Evolutionary conservation across 306 rosid species (phyloP), one percentile per base, ranked within the genome.

Genomic region (Astragalus membranaceus): DNA sequence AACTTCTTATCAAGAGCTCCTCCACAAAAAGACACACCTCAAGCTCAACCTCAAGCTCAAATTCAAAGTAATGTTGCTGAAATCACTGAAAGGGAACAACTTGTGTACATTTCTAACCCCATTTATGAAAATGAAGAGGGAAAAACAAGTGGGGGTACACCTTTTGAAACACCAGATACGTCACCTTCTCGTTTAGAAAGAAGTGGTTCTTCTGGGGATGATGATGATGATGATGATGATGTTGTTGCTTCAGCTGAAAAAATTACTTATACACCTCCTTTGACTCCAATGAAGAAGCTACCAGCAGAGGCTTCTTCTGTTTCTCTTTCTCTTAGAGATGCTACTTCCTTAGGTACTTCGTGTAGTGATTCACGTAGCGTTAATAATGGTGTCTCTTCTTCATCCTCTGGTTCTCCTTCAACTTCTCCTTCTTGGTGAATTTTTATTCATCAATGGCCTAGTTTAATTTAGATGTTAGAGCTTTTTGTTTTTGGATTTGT

Each of bases 341-440:
- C 81, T n/a, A 82, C 76, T 56, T 83, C 92, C 0, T 32, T 85
- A 15, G 86, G 75, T n/a, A 84, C 89, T 58, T 89, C 90, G 4
- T 92, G 80, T 6, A 88, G 87, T 79, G 96, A 93, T 20, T 90
- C 96, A 15, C 84, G 77, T 15, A 88, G 85, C 29, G 63, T 82
- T 80, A 78, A 84, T 66, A 79, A 85, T 66, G 88, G 80, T 8
- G 58, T 20, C 32, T 84, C 94, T 30, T 87, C 96, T 0, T 88
- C 97, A 6, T 88, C 97, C n/a, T 90, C 95, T 2, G 87, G 73
- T 36, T 82, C 98, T 69, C 91, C 87, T 42, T 83, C 76, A 65
- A 88, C 96, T 77, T 94, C 97, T 73, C 98, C 93, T 84, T 88
- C 96, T 17, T 94, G 98, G 96, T 90, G 89, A 90, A 20, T 70